Evolutionary conservation across 2,329 filamentous ascomycete genomes (phyloP).

Genomic region (Phialophora expanda): DNA sequence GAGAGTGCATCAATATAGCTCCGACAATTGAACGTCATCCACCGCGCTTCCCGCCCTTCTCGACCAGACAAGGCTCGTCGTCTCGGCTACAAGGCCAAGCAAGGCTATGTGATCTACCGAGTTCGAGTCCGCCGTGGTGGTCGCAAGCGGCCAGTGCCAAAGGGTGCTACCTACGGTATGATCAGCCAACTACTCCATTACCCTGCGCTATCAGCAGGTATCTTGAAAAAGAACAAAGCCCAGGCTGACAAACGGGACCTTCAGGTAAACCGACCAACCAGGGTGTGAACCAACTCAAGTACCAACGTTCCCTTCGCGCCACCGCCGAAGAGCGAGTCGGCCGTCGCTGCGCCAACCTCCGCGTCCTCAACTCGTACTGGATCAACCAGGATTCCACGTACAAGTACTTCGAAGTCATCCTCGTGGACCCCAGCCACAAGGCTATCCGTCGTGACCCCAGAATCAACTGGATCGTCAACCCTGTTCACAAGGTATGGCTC

Average conservation of each 20-base stretch:
- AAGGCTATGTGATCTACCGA: conserved; percentile 99
- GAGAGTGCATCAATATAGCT: conserved; percentile 99
- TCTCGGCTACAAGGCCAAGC: conserved; percentile 99
- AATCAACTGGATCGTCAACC: conserved; percentile 99
- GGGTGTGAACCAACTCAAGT: conserved; percentile 99
- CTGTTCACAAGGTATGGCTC: conserved; percentile 81
- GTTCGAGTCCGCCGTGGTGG: conserved; percentile 97
- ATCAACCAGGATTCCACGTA: conserved; percentile 99
- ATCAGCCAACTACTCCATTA: conserved; percentile 23
- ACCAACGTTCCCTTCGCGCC: conserved; percentile 97
- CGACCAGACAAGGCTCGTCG: conserved; percentile 99
- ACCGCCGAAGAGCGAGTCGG: conserved; percentile 99
- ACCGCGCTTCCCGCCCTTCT: conserved; percentile 96
- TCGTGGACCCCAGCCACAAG: conserved; percentile 99
- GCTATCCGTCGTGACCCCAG: conserved; percentile 98
- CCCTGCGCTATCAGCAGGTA: neutral
- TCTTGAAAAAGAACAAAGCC: neutral
- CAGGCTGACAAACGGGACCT: neutral
- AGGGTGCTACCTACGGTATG: conserved; percentile 99
- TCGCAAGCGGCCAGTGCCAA: conserved; percentile 93
- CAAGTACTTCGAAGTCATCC: conserved; percentile 99
- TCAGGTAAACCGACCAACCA: conserved; percentile 99
- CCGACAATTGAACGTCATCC: conserved; percentile 99
- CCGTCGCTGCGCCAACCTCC: conserved; percentile 97
- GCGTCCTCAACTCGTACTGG: conserved; percentile 99